Base-by-base conservation (phyloP, 495 filamentous ascomycete species). In the Halenospora varia region DNA sequence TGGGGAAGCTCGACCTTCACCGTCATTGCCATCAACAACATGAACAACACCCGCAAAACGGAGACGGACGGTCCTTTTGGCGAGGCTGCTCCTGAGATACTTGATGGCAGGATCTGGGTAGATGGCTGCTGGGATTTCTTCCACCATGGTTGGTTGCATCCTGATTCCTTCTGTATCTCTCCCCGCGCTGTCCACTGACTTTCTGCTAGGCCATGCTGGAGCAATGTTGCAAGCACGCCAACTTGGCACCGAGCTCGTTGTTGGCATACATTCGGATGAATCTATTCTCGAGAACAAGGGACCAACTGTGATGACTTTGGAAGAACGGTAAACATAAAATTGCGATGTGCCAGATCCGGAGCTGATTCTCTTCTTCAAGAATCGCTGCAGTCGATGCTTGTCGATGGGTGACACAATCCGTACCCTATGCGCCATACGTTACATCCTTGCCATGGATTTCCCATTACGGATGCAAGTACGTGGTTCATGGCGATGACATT, bases 41-140 rank as follows among this genome's bases (percentile, higher is more conserved):
- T 52, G 49, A 29, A 22, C 19, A 22, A 6, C 49, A 19, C 29
- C 25, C 23, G 50, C 18, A 41, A 40, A 3, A 0, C 22, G 18
- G 64, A 63, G 3, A 24, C 35, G 10, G 51, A 42, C 9, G n/a
- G 8, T 10, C 65, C 65, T 11, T 56, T 64, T 19, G 65, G 65
- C 10, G 55, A 63, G 3, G 40, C 62, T 11, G 62, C 62, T 11
- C 48, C 56, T 9, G 73, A 75, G 64, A 71, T 83, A 2, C 68
- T 80, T 19, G 83, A 95, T 29, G 82, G 87, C 56, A 84, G 90
- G 29, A 88, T 97, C 61, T 99, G 94, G 94, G 86, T 97, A 18
- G 94, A 99, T 73, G 94, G 94, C 51, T 99, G 94, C 74, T 99
- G 96, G 73, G 94, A 99, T 74, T 99, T 99, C 72, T 91, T 88